Evolutionary conservation across 2,329 filamentous ascomycete genomes (phyloP), one percentile per base, ranked within the genome.

Genomic region (Penicillium expansum): DNA sequence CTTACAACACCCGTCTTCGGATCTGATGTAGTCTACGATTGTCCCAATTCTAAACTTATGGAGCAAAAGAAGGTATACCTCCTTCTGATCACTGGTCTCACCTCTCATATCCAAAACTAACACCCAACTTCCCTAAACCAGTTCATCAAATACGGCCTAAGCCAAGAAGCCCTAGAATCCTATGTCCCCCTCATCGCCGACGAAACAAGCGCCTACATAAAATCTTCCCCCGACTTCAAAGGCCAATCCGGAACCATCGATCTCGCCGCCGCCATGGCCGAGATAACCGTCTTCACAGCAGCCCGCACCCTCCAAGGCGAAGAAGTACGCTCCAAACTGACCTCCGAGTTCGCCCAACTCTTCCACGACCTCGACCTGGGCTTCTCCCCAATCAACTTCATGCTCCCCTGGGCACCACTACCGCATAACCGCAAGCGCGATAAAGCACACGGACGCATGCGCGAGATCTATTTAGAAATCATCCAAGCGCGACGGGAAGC

Each of bases 21-120:
- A 62, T 86, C 86, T 62, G 90, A 92, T 74, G 90, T 95, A 27
- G 89, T 95, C 41, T 96, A 96, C 71, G 91, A 96, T 74, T 95
- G 91, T 76, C 90, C 91, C 32, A 95, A 95, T 69, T 83, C 90
- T 55, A 96, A 95, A 79, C 83, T 96, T 69, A 95, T 96, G 90
- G 91, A 96, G 79, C 91, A 96, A 81, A 96, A 96, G 81, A 94
- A 94, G 84, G 88, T 90, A 52, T 22, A 38, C 1, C n/a, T n/a
- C 10, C 30, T 29, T 42, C 32, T 9, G 1, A 14, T 13, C 3
- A n/a, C 4, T 9, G 22, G 4, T 10, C 4, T 14, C 5, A 8
- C 7, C 14, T 27, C 3, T 10, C 0, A 2, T n/a, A 32, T 14
- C 38, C 24, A 16, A 14, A 29, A 10, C 42, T 59, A 37, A 59